Percentiles rank a stretch among this genome's conserved stretches.
These are phyloP conservation scores for Emydomyces testavorans DNA, from an alignment of 2,329 filamentous ascomycete genomes.

Conservation along the genomic window DNA sequence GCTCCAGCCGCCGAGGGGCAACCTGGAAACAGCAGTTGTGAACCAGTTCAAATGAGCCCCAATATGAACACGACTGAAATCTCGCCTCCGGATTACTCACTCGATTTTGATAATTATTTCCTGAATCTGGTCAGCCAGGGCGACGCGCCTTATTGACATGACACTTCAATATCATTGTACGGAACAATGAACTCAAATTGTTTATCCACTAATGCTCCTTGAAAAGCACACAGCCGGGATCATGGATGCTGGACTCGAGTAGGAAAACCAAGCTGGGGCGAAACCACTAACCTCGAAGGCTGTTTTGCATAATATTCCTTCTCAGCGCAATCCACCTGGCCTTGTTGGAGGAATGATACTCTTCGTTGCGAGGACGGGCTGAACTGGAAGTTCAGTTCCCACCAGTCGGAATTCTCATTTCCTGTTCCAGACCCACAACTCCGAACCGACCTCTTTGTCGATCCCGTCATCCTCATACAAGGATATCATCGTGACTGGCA, in stretches of 20 bases:
- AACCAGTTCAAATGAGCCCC: neutral
- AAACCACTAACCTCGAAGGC: neutral
- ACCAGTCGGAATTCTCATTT: neutral
- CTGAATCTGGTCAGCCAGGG: slow-evolving; percentile 5
- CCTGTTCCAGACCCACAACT: neutral
- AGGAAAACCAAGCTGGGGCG: neutral
- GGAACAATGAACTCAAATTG: neutral
- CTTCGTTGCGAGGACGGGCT: no score
- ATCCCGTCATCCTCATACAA: neutral
- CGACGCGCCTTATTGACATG: neutral
- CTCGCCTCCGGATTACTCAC: slow-evolving; percentile 11
- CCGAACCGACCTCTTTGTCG: neutral
- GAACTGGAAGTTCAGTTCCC: neutral
- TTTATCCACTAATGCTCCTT: neutral
- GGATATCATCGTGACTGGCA: neutral
- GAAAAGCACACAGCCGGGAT: neutral
- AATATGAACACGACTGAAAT: slow-evolving; percentile 1
- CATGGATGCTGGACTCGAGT: neutral
- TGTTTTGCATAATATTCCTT: no score
- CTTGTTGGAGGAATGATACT: no score
- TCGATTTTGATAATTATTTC: slow-evolving; percentile 12
- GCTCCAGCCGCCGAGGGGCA: neutral
- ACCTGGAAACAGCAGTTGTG: neutral
- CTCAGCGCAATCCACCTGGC: no score
- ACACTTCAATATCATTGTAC: neutral